Evolutionary conservation across 306 rosid genomes (phyloP).

Genomic region (Vachellia collinsii): DNA sequence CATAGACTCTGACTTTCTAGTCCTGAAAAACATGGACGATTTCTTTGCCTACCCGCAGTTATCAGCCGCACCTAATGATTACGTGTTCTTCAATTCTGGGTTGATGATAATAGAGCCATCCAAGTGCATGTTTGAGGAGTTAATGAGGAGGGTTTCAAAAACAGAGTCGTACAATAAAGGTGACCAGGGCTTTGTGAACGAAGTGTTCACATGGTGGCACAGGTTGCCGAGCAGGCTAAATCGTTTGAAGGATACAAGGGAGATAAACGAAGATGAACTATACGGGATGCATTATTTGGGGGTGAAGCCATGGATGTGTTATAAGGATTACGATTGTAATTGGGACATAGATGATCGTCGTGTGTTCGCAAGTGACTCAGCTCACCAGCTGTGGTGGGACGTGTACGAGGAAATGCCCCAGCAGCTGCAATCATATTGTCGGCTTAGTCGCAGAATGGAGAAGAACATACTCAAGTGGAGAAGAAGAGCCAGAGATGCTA

Average conservation of each 20-base stretch:
- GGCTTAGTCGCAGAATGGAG: slow-evolving; percentile 56
- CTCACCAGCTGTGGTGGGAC: slow-evolving; percentile 75
- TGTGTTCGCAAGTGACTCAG: slow-evolving; percentile 61
- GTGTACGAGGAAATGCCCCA: slow-evolving; percentile 67
- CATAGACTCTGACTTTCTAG: slow-evolving; percentile 71
- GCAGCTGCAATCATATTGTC: slow-evolving; percentile 57
- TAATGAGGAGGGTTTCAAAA: slow-evolving; percentile 47
- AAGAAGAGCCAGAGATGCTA: slow-evolving; percentile 45
- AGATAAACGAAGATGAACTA: not conserved
- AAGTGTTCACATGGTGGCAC: slow-evolving; percentile 89
- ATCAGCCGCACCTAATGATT: slow-evolving; percentile 63
- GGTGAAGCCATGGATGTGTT: slow-evolving; percentile 90
- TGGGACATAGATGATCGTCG: slow-evolving; percentile 59
- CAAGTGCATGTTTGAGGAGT: slow-evolving; percentile 57
- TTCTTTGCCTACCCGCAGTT: slow-evolving; percentile 58
- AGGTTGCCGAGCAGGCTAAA: slow-evolving; percentile 60
- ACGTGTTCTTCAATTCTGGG: slow-evolving; percentile 68
- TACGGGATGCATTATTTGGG: slow-evolving; percentile 73
- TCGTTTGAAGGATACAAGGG: slow-evolving; percentile 40
- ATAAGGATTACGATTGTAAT: slow-evolving; percentile 89
- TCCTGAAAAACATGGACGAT: slow-evolving; percentile 47
- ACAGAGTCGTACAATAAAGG: slow-evolving; percentile 72
- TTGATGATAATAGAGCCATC: slow-evolving; percentile 84
- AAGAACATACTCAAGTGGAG: slow-evolving; percentile 46
- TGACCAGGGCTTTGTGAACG: slow-evolving; percentile 86